A percentile compares a stretch with the other conserved stretches of the same genome.
Evolutionary conservation across 371 early-diverging fungal genomes (phyloP).

Genomic region (Rhizopus arrhizus): DNA sequence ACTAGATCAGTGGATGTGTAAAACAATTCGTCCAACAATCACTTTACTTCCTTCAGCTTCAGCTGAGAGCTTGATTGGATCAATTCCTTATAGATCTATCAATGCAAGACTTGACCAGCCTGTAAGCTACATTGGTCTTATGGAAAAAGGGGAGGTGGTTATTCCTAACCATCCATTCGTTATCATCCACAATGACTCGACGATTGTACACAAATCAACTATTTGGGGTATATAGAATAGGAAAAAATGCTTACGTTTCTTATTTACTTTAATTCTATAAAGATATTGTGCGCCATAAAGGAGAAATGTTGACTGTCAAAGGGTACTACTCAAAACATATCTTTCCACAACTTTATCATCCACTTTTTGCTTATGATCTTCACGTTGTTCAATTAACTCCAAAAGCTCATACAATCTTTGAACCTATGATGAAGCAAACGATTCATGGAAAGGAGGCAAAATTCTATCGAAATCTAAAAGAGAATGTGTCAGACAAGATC

Average conservation of each 20-base stretch:
- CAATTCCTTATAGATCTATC: background rate
- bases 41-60: background rate
- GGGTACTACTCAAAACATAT: background rate
- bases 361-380: conserved; percentile 24
- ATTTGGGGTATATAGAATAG: conserved; percentile 15
- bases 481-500: conserved; percentile 44
- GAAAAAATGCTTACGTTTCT: background rate
- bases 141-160: background rate
- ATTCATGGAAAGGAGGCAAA: conserved; percentile 55
- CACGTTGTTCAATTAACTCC: background rate
- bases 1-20: background rate
- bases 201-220: background rate
- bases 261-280: background rate
- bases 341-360: conserved; percentile 13
- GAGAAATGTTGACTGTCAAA: background rate
- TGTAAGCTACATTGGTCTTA: background rate
- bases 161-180: background rate
- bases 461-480: conserved; percentile 59
- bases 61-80: background rate
- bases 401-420: conserved; percentile 29
- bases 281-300: background rate
- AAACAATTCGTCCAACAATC: background rate
- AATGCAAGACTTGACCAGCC: background rate
- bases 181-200: background rate
- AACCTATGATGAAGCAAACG: conserved; percentile 54